These are phyloP conservation scores for Penicillium arizonense DNA, from an alignment of 495 filamentous ascomycete genomes.

Conservation along the genomic window DNA sequence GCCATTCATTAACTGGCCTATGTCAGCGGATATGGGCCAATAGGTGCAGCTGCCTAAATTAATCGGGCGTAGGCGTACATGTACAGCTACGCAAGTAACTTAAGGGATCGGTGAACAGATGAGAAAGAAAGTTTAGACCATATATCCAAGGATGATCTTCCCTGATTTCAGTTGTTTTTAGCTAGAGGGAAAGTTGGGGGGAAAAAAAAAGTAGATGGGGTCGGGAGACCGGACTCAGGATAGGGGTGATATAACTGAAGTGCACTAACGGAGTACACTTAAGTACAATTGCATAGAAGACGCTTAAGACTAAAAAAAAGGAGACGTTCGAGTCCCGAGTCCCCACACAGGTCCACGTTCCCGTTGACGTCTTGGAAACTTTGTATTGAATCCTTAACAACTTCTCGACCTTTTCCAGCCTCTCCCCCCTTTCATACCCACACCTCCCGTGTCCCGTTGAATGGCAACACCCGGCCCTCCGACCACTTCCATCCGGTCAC, in stretches of 20 bases:
- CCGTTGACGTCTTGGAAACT: conserved; percentile 24
- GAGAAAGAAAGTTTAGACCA: background rate
- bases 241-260: too few relatives aligned
- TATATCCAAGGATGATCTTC: background rate
- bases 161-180: too few relatives aligned
- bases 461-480: conserved; percentile 19
- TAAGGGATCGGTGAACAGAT: conserved; percentile 1
- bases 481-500: conserved; percentile 8
- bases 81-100: background rate
- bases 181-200: too few relatives aligned
- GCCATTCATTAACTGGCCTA: conserved; percentile 1
- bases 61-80: background rate
- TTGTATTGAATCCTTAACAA: conserved; percentile 6
- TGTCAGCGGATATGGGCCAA: conserved; percentile 3
- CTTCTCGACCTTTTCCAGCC: conserved; percentile 2
- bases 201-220: too few relatives aligned
- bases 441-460: conserved; percentile 15
- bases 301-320: conserved; percentile 4
- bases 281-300: background rate
- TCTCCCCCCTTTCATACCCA: conserved; percentile 2
- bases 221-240: too few relatives aligned
- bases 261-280: too few relatives aligned
- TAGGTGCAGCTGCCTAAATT: conserved; percentile 1
- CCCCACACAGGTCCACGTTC: conserved; percentile 31
- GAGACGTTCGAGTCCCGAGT: conserved; percentile 17